Base-by-base conservation (phyloP, 1,139 yeast species). In the Blastobotrys petasosporus region DNA sequence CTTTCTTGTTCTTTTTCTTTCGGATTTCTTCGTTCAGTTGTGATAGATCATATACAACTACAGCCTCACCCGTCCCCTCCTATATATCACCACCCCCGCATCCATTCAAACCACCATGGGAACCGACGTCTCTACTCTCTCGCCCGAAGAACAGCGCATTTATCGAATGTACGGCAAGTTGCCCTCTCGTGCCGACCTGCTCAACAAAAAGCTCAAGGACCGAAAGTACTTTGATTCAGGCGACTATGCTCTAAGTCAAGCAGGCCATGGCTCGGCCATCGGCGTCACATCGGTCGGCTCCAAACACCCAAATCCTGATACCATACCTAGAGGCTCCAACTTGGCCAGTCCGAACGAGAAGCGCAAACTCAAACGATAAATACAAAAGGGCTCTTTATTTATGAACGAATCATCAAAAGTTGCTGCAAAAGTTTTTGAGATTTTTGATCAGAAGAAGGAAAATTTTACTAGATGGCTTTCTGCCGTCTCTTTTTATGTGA, bases 201-300 rank as follows among this genome's bases (percentile, higher is more conserved):
- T 92, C 51, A 76, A 85, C 48, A 79, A 84, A 54, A 87, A 86
- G 64, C 61, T 70, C 33, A 65, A 63, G 64, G 97, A 92, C 58
- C 80, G 96, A 59, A 88, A 88, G 68, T 92, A 84, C 67, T 94
- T 92, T 62, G 99, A 92, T 60, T 85, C 95, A 51, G 98, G 98
- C 17, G 99, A 92, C 67, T 92, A 94, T 64, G 97, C 97, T 23
- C 78, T 92, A 78, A 87, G 86, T 54, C 83, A 88, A 58, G 86
- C 80, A 5, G 79, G 79, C 45, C 55, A 56, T 38, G 61, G 64
- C n/a, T 55, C 62, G 13, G 59, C 64, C 31, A 58, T 57, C 13
- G 64, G 57, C 41, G 61, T 57, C 41, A 53, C 60, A n/a, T 56
- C 63, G 31, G 62, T 68, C 25, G 75, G 74, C 8, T 59, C 67